Evolutionary conservation across 1,139 yeast genomes (phyloP).

Genomic region (Yamadazyma diddensiae): DNA sequence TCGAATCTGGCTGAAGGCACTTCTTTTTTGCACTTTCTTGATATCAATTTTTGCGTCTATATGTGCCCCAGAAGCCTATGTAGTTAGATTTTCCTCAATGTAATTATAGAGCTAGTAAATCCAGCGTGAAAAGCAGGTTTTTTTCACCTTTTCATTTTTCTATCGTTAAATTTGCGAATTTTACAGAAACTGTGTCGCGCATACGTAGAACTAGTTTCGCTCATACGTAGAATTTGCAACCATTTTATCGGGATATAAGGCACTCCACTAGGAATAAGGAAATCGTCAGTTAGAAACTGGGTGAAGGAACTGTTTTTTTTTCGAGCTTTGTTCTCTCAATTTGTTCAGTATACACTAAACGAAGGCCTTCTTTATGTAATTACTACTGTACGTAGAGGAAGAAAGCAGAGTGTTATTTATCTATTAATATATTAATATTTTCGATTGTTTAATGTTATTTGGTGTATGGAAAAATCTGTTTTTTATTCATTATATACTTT

Average conservation of each 20-base stretch:
- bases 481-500: conserved; percentile 2
- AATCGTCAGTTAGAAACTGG: conserved; percentile 88
- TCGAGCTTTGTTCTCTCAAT: no score
- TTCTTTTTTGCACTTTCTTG: conserved; percentile 19
- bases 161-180: background rate
- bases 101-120: background rate
- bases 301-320: conserved; percentile 58
- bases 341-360: no score
- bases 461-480: no score
- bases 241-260: conserved; percentile 31
- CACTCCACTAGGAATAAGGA: conserved; percentile 90
- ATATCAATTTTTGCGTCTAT: background rate
- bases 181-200: no score
- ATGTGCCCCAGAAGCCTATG: background rate
- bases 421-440: background rate
- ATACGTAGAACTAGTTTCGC: no score
- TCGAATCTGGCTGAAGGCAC: conserved; percentile 81
- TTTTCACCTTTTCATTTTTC: background rate
- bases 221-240: no score
- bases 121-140: background rate
- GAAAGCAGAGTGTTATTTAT: no score
- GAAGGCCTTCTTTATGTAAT: no score
- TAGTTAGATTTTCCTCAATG: background rate
- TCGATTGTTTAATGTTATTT: background rate
- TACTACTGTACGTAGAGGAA: no score